phyloP scores from a whole-genome alignment of 2,329 filamentous ascomycete genomes.

The Byssothecium circinans region DNA sequence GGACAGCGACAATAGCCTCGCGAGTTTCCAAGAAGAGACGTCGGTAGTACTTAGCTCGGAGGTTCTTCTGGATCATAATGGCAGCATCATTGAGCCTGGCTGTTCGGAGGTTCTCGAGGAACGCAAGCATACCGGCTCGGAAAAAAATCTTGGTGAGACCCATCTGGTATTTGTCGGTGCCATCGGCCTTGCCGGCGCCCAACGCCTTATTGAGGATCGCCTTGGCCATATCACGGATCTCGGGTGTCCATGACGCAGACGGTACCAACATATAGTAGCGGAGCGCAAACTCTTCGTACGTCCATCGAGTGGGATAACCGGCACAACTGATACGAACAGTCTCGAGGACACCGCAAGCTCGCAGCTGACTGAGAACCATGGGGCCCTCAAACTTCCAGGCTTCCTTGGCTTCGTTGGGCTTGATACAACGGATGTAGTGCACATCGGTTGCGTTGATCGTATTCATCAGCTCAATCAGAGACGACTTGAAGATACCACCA shows the following conservation, averaged over 20 bases:
- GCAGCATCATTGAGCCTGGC: constrained; percentile 89
- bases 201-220: constrained; percentile 87
- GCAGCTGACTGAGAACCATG: constrained; percentile 95
- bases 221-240: constrained; percentile 92
- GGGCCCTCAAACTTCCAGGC: constrained; percentile 98
- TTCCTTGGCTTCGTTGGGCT: constrained; percentile 95
- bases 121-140: constrained; percentile 97
- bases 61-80: constrained; percentile 98
- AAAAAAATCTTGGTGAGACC: constrained; percentile 99
- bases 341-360: constrained; percentile 97
- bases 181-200: constrained; percentile 62
- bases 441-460: constrained; percentile 98
- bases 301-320: constrained; percentile 97
- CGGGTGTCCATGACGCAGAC: constrained; percentile 85
- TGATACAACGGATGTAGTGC: constrained; percentile 98
- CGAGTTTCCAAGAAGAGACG: constrained; percentile 87
- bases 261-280: constrained; percentile 98
- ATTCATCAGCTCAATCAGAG: constrained; percentile 94
- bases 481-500: constrained; percentile 98
- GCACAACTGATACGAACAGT: constrained; percentile 97
- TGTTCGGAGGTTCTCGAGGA: constrained; percentile 91
- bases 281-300: constrained; percentile 96
- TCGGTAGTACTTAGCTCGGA: constrained; percentile 92
- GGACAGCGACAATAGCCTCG: constrained; percentile 75
- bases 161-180: constrained; percentile 93